A percentile compares a stretch with the other conserved stretches of the same genome.
These are phyloP conservation scores for Colletotrichum truncatum DNA, from an alignment of 2,329 filamentous ascomycete genomes.

Conservation along the genomic window DNA sequence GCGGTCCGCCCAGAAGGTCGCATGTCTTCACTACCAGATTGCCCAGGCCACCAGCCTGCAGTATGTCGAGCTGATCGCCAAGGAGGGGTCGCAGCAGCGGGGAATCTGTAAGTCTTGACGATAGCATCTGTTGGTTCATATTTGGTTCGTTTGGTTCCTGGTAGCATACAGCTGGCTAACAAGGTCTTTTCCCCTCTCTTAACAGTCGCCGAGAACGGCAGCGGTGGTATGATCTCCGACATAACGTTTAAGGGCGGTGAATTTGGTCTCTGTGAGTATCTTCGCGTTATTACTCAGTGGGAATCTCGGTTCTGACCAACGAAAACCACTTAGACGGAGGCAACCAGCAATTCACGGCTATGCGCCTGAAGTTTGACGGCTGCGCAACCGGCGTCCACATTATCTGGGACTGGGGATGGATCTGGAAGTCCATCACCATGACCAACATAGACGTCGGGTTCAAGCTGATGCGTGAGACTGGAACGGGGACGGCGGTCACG, in stretches of 20 bases:
- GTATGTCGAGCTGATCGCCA: constrained; percentile 54
- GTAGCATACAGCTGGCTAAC: too few relatives aligned
- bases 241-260: constrained; percentile 66
- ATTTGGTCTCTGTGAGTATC: constrained; percentile 32
- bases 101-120: background rate
- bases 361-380: constrained; percentile 72
- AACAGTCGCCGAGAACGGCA: constrained; percentile 40
- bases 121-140: too few relatives aligned
- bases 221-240: constrained; percentile 60
- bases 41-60: constrained; percentile 65
- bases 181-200: too few relatives aligned
- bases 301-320: background rate
- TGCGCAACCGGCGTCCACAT: constrained; percentile 73
- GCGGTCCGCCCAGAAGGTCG: background rate
- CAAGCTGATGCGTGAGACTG: background rate
- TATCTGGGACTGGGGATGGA: constrained; percentile 80
- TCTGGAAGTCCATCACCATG: background rate
- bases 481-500: too few relatives aligned
- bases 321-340: constrained; percentile 45
- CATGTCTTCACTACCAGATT: constrained; percentile 61
- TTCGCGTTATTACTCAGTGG: background rate
- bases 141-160: too few relatives aligned
- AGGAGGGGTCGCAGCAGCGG: constrained; percentile 33
- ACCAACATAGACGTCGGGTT: background rate
- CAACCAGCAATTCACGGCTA: constrained; percentile 75